These are phyloP conservation scores for Candida berthetii DNA, from an alignment of 805 yeast genomes.

Conservation along the genomic window DNA sequence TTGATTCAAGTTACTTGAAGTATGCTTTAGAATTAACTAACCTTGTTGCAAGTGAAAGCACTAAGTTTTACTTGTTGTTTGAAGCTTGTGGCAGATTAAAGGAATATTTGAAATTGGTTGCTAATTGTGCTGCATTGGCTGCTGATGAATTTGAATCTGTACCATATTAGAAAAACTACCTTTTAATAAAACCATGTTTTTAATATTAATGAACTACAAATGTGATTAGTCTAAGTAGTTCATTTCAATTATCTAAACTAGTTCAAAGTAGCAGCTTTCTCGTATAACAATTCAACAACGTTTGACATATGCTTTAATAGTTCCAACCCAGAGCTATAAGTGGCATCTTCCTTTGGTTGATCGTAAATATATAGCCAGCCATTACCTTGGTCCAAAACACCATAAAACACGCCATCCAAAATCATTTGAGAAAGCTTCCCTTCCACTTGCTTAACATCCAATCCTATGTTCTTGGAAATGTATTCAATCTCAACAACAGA, in stretches of 20 bases:
- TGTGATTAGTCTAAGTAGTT: not conserved
- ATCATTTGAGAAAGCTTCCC: slow-evolving; percentile 96
- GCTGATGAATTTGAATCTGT: slow-evolving; percentile 26
- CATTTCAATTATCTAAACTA: slow-evolving; percentile 22
- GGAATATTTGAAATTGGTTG: slow-evolving; percentile 46
- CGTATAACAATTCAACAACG: slow-evolving; percentile 88
- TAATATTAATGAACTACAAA: no score
- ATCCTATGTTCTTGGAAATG: slow-evolving; percentile 81
- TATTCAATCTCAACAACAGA: slow-evolving; percentile 92
- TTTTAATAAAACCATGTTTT: not conserved
- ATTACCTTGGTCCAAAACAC: slow-evolving; percentile 96
- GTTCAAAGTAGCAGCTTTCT: slow-evolving; percentile 83
- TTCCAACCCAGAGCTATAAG: slow-evolving; percentile 83
- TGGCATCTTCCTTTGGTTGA: slow-evolving; percentile 81
- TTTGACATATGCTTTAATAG: slow-evolving; percentile 80
- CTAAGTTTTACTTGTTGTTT: slow-evolving; percentile 57
- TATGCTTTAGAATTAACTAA: slow-evolving; percentile 57
- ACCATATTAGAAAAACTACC: not conserved
- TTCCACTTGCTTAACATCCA: slow-evolving; percentile 84
- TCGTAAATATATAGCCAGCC: slow-evolving; percentile 95
- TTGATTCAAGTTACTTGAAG: slow-evolving; percentile 33
- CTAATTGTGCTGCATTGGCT: slow-evolving; percentile 52
- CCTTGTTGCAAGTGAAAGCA: slow-evolving; percentile 61
- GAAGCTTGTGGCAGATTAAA: slow-evolving; percentile 46
- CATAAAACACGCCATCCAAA: slow-evolving; percentile 89